Base-by-base conservation (phyloP, 345 rosid genomes). In the Isatis tinctoria region DNA sequence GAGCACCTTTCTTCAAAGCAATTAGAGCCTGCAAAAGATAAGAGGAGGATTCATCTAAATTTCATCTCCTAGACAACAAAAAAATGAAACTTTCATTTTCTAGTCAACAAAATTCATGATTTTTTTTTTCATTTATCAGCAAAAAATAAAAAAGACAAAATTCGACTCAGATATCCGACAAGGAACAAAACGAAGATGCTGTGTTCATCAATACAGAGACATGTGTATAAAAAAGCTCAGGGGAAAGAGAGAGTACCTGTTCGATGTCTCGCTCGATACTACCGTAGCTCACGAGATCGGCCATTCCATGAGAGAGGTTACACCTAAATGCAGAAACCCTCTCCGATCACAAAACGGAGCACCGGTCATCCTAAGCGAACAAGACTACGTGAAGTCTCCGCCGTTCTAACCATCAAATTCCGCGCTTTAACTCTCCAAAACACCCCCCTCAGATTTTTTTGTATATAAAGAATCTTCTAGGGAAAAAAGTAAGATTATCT, bases 301-400 rank as follows among this genome's bases (percentile, higher is more conserved):
- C 98, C 97, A 93, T 91, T 94, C 98, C 97, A 94, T 94, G 91
- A 84, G 97, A 87, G 67, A 77, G 78, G 73, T 76, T 83, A 14
- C 77, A 86, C 88, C 83, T 74, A 80, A 84, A 81, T 5, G 9
- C 82, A 87, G 76, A 78, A 91, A 77, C 87, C 89, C 86, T 81
- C 90, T 85, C 78, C 90, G 94, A 89, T 89, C 87, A 77, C 83
- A 84, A 86, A 43, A 84, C 78, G 80, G 85, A 79, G 87, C 85
- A 77, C 98, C 96, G 91, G 83, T 89, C 96, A 89, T 93, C 86
- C 81, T 91, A 88, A 70, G 83, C 83, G 60, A 61, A 62, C 78
- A 70, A 47, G 52, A 62, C 74, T 62, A 65, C 74, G 66, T 75
- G 65, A 72, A 75, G 74, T 72, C 67, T 60, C 76, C 86, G 75